Evolutionary conservation across 2,329 filamentous ascomycete species (phyloP).

Genomic region (Ophiosphaerella herpotricha): DNA sequence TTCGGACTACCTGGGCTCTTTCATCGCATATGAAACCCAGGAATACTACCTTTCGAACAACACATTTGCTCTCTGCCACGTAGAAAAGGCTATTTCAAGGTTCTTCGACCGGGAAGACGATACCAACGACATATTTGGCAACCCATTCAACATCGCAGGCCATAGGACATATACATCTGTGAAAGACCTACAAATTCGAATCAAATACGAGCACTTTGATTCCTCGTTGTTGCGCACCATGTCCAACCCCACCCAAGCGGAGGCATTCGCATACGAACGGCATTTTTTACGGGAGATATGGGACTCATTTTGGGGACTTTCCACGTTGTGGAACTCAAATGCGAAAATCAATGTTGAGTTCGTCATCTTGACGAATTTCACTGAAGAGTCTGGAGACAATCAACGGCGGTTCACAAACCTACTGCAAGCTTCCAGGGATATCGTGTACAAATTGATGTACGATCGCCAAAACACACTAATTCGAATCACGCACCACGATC

Average conservation of each 20-base stretch:
- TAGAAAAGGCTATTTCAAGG: slow-evolving; percentile 13
- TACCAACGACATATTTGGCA: not conserved
- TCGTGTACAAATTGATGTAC: slow-evolving; percentile 23
- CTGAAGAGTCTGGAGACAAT: not conserved
- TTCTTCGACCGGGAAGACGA: slow-evolving; percentile 6
- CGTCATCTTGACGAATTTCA: slow-evolving; percentile 22
- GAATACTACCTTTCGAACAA: slow-evolving; percentile 25
- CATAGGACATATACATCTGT: slow-evolving; percentile 13
- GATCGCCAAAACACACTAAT: slow-evolving; percentile 15
- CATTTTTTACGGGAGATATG: slow-evolving; percentile 5
- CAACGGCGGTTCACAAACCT: slow-evolving; percentile 16
- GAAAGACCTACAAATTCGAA: slow-evolving; percentile 24
- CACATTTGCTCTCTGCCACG: slow-evolving; percentile 28
- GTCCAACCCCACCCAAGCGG: not conserved
- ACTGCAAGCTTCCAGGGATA: slow-evolving; percentile 19
- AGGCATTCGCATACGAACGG: slow-evolving; percentile 10
- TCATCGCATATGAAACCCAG: slow-evolving; percentile 16
- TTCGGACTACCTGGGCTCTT: slow-evolving; percentile 19
- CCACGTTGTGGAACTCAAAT: not conserved
- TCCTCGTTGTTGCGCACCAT: not conserved
- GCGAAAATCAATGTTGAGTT: slow-evolving; percentile 21
- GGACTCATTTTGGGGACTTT: not conserved
- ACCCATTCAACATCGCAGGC: not conserved
- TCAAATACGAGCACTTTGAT: slow-evolving; percentile 28
- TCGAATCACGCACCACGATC: slow-evolving; percentile 25